Percentiles rank a stretch among this genome's conserved stretches.
Conservation (phyloP, 1,284 basidiomycete species). For the Meripilus lineatus region DNA sequence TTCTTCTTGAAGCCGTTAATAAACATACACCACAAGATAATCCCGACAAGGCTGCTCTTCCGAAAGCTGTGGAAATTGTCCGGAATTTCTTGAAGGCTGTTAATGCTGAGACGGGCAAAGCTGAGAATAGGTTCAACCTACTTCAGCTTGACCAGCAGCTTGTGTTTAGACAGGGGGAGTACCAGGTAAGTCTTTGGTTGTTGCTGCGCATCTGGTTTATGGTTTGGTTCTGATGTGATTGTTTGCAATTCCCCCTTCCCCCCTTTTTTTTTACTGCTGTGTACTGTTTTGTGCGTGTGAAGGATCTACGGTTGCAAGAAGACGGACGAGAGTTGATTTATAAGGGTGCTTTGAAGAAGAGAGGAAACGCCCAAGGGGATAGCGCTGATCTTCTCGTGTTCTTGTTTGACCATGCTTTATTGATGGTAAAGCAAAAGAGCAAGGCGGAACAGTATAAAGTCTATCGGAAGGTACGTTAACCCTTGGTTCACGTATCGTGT, state of each 20-base stretch:
- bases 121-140: constrained; percentile 92
- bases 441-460: constrained; percentile 94
- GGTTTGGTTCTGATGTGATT: too few relatives aligned
- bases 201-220: constrained; percentile 5
- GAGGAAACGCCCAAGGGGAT: constrained; percentile 75
- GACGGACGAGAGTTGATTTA: constrained; percentile 90
- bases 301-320: constrained; percentile 86
- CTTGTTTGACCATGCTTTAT: constrained; percentile 93
- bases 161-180: constrained; percentile 80
- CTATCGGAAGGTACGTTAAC: constrained; percentile 75
- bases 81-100: constrained; percentile 85
- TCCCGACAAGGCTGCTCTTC: constrained; percentile 79
- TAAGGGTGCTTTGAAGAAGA: constrained; percentile 91
- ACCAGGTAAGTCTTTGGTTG: constrained; percentile 62
- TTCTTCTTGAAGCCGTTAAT: constrained; percentile 87
- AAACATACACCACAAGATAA: constrained; percentile 94
- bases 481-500: background rate
- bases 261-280: too few relatives aligned
- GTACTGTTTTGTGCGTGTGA: constrained; percentile 1
- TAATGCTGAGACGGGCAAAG: constrained; percentile 88
- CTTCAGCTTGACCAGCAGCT: constrained; percentile 88
- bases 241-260: background rate
- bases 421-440: constrained; percentile 94
- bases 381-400: constrained; percentile 90
- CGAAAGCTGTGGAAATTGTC: constrained; percentile 78